Conservation (phyloP, 2,329 filamentous ascomycete genomes). For the Penicillium psychrosexuale region DNA sequence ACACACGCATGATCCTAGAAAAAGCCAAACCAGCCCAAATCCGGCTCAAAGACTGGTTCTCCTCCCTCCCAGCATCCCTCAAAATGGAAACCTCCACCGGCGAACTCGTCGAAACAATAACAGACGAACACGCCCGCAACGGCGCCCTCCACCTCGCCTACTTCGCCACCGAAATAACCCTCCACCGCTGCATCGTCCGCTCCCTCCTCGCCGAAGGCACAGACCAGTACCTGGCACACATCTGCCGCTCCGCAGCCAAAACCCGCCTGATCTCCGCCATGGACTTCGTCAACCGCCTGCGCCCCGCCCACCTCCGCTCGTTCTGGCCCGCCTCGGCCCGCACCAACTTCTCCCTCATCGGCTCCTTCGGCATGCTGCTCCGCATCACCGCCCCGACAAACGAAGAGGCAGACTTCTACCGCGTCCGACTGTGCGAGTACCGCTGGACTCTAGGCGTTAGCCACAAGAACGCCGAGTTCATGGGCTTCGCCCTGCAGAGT, state of each 20-base stretch:
- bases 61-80: constrained; percentile 46
- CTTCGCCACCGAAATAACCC: constrained; percentile 89
- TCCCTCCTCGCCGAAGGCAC: constrained; percentile 60
- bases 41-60: constrained; percentile 53
- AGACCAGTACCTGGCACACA: constrained; percentile 82
- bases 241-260: constrained; percentile 90
- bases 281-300: constrained; percentile 94
- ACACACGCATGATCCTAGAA: constrained; percentile 51
- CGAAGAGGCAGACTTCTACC: constrained; percentile 92
- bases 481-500: constrained; percentile 70
- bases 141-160: constrained; percentile 87
- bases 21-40: constrained; percentile 54
- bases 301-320: constrained; percentile 76
- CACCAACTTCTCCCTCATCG: constrained; percentile 85
- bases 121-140: constrained; percentile 42
- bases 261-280: constrained; percentile 91
- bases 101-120: constrained; percentile 44
- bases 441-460: constrained; percentile 90
- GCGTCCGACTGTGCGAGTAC: constrained; percentile 79
- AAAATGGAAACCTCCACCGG: constrained; percentile 49
- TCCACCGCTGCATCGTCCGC: constrained; percentile 86
- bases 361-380: constrained; percentile 85
- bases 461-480: constrained; percentile 61
- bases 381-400: constrained; percentile 83
- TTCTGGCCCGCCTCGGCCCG: constrained; percentile 66